These are phyloP conservation scores for Paramecium biaurelia DNA, from an alignment of 73 alveolate genomes.

Conservation along the genomic window DNA sequence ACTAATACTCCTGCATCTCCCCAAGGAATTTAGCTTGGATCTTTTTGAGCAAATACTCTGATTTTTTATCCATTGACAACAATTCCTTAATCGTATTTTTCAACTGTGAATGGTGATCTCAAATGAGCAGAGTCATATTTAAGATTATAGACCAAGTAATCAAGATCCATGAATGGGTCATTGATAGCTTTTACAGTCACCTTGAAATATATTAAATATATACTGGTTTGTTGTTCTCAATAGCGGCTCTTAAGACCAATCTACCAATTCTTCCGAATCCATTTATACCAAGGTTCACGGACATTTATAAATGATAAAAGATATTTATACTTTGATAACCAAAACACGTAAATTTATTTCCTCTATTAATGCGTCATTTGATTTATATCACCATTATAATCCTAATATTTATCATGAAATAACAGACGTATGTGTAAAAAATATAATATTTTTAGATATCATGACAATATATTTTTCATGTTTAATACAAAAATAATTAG, in stretches of 20 bases:
- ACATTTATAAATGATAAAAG: slow-evolving; percentile 60
- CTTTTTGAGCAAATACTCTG: slow-evolving; percentile 78
- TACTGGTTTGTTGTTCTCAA: slow-evolving; percentile 73
- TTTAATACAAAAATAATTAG: background rate
- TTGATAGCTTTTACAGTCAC: slow-evolving; percentile 71
- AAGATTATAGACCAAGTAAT: slow-evolving; percentile 75
- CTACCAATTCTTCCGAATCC: slow-evolving; percentile 99
- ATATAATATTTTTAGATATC: background rate
- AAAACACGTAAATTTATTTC: slow-evolving; percentile 9
- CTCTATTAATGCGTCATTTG: slow-evolving; percentile 14
- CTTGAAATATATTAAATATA: slow-evolving; percentile 68
- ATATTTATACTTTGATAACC: slow-evolving; percentile 2
- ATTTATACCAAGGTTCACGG: slow-evolving; percentile 87
- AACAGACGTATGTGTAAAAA: background rate
- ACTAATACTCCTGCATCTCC: slow-evolving; percentile 76
- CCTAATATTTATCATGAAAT: background rate
- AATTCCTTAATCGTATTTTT: slow-evolving; percentile 65
- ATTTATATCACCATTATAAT: background rate
- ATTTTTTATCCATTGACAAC: slow-evolving; percentile 86
- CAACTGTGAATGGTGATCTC: slow-evolving; percentile 57
- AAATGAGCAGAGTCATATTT: slow-evolving; percentile 84
- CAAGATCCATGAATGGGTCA: slow-evolving; percentile 79
- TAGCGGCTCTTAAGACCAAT: slow-evolving; percentile 90
- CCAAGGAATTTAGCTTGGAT: slow-evolving; percentile 89
- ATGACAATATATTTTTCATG: background rate